A percentile compares a stretch with the other conserved stretches of the same genome.
These are phyloP conservation scores for Cenchrus fungigraminus DNA, from an alignment of 176 grass and related monocot genomes.

Conservation along the genomic window DNA sequence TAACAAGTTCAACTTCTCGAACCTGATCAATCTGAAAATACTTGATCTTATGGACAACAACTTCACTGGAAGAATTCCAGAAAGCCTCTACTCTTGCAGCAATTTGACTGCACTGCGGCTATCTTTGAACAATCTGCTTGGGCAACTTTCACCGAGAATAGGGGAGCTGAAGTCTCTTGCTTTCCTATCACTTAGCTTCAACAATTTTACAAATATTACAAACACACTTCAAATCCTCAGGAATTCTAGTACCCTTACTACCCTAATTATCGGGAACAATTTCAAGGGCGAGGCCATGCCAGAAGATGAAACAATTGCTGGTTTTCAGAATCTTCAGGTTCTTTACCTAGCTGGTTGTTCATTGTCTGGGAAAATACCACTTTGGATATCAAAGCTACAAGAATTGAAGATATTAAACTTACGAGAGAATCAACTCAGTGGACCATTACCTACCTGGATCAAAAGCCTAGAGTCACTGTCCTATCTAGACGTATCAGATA, in stretches of 20 bases:
- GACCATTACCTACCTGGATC: slow-evolving; percentile 37
- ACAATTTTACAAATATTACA: slow-evolving; percentile 26
- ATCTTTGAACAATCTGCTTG: fast-evolving
- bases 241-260: background rate
- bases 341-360: background rate
- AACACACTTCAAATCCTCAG: slow-evolving; percentile 23
- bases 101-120: slow-evolving; percentile 18
- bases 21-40: background rate
- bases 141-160: background rate
- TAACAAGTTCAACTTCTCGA: background rate
- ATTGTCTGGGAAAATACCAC: slow-evolving; percentile 25
- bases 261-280: background rate
- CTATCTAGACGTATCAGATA: slow-evolving; percentile 24
- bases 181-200: background rate
- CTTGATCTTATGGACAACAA: background rate
- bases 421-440: background rate
- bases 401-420: background rate
- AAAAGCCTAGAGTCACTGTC: background rate
- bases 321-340: slow-evolving; percentile 18
- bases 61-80: background rate
- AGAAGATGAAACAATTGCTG: background rate
- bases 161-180: background rate
- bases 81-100: slow-evolving; percentile 32
- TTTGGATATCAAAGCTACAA: slow-evolving; percentile 36
- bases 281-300: slow-evolving; percentile 32